A percentile compares a stretch with the other conserved stretches of the same genome.
Conservation (phyloP, 352 stramenopile species). For the Aphanomyces cochlioides region DNA sequence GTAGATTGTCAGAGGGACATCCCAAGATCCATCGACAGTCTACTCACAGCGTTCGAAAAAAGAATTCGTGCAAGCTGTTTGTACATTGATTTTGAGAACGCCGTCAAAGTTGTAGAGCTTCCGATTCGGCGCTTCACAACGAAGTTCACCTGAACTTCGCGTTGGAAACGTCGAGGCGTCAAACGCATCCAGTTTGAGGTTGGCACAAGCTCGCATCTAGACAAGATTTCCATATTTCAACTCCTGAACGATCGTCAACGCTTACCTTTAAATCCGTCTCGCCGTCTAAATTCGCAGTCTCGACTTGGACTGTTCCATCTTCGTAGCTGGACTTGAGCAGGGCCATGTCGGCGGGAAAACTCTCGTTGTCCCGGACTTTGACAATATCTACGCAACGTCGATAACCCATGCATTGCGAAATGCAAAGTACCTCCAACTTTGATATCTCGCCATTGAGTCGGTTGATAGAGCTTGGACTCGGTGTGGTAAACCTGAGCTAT, state of each 20-base stretch:
- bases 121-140: conserved; percentile 76
- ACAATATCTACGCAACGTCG: conserved; percentile 54
- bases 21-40: conserved; percentile 39
- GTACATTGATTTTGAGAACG: conserved; percentile 36
- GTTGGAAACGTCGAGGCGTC: conserved; percentile 48
- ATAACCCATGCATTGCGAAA: neutral
- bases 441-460: conserved; percentile 79
- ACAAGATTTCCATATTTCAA: conserved; percentile 6
- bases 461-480: conserved; percentile 40
- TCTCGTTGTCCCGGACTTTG: conserved; percentile 80
- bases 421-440: conserved; percentile 49
- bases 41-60: neutral
- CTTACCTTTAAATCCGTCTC: conserved; percentile 82
- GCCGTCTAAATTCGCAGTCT: conserved; percentile 79
- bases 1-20: conserved; percentile 71
- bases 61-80: neutral
- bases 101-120: conserved; percentile 79
- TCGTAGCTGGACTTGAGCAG: conserved; percentile 82
- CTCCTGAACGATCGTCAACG: conserved; percentile 52
- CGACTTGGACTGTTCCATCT: conserved; percentile 64
- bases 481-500: conserved; percentile 40
- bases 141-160: conserved; percentile 54
- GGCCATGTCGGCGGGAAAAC: conserved; percentile 90
- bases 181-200: conserved; percentile 35
- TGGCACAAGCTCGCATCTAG: conserved; percentile 19